Percentiles rank a stretch among this genome's conserved stretches.
These are phyloP conservation scores for Oryza coarctata DNA, from an alignment of 176 grass and related monocot genomes.

Conservation along the genomic window DNA sequence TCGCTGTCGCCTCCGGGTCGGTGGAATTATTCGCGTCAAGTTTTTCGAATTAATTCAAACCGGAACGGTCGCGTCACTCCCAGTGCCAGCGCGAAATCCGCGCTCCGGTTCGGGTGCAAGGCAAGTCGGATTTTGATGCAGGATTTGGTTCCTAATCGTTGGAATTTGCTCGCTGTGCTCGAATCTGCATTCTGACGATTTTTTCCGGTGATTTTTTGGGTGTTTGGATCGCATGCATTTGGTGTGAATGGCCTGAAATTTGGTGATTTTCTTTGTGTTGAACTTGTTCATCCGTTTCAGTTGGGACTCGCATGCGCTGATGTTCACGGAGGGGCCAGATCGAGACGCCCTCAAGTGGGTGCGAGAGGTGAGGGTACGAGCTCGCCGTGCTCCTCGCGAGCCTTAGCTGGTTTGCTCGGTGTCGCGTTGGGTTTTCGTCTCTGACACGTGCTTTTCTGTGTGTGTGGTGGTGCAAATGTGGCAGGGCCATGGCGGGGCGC, in stretches of 20 bases:
- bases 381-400: not conserved
- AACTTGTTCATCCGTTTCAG: constrained; percentile 42
- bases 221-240: constrained; percentile 32
- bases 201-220: not conserved
- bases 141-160: constrained; percentile 33
- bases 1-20: constrained; percentile 17
- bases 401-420: constrained; percentile 11
- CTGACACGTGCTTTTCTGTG: constrained; percentile 16
- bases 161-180: constrained; percentile 11
- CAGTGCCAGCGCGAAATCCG: not conserved
- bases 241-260: not conserved
- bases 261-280: constrained; percentile 19
- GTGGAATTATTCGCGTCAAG: not conserved
- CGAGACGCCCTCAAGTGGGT: constrained; percentile 82
- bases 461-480: constrained; percentile 24
- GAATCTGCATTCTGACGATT: constrained; percentile 7
- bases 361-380: constrained; percentile 58
- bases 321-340: constrained; percentile 97
- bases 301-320: constrained; percentile 38
- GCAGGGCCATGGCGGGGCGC: constrained; percentile 27
- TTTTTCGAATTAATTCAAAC: constrained; percentile 34
- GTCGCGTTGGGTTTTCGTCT: not conserved
- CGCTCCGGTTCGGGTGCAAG: constrained; percentile 21
- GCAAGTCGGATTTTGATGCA: constrained; percentile 5
- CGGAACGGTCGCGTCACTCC: constrained; percentile 2